phyloP scores from a whole-genome alignment of 106 monocot species.

The Dendrobium huoshanense region DNA sequence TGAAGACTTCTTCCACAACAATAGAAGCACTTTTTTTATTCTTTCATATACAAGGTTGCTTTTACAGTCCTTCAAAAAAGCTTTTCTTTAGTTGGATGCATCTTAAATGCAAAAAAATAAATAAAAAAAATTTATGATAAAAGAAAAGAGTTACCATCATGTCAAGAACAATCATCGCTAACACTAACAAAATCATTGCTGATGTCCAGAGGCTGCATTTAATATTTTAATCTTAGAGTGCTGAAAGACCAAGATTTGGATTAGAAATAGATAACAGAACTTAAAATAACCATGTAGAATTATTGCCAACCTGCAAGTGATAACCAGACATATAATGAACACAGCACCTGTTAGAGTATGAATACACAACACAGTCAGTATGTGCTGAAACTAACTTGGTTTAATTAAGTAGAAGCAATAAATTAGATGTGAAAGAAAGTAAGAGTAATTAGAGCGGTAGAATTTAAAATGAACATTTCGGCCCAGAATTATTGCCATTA shows the following conservation, averaged over 20 bases:
- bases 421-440: not conserved
- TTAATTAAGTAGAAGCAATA: not conserved
- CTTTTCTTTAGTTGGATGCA: not conserved
- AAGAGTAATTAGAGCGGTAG: not conserved
- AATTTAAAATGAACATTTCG: not conserved
- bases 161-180: slow-evolving; percentile 88
- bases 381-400: not conserved
- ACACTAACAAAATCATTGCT: slow-evolving; percentile 68
- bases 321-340: slow-evolving; percentile 66
- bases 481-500: not conserved
- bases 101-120: not conserved
- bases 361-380: not conserved
- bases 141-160: slow-evolving; percentile 62
- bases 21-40: not conserved
- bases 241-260: not conserved
- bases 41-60: not conserved
- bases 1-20: not conserved
- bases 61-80: not conserved
- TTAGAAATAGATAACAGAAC: not conserved
- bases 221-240: slow-evolving; percentile 8
- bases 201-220: slow-evolving; percentile 85
- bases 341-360: slow-evolving; percentile 59
- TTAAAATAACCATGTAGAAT: not conserved
- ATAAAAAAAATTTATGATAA: not conserved
- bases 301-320: slow-evolving; percentile 76